Evolutionary conservation across 495 filamentous ascomycete species (phyloP), one percentile per base, ranked within the genome.

Genomic region (Aspergillus mulundensis): DNA sequence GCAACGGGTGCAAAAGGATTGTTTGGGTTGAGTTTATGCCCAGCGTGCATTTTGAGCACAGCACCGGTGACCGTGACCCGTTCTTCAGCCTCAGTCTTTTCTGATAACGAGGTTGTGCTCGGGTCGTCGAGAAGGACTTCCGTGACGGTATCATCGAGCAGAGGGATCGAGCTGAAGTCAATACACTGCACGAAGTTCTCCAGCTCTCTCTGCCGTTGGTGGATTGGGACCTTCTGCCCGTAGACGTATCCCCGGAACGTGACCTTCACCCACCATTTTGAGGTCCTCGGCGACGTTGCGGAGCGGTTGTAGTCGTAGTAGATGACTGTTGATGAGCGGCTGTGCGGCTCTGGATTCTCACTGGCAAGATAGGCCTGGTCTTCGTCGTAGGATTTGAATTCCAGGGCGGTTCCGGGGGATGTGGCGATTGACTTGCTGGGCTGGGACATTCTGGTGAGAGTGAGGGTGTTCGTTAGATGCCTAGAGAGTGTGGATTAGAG

Each of bases 61-160:
- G n/a, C n/a, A n/a, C n/a, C n/a, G n/a, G n/a, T n/a, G n/a, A n/a
- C n/a, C n/a, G n/a, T n/a, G n/a, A n/a, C n/a, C n/a, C n/a, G n/a
- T n/a, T n/a, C n/a, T n/a, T n/a, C n/a, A n/a, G n/a, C n/a, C n/a
- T n/a, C n/a, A n/a, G n/a, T n/a, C n/a, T n/a, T n/a, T n/a, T n/a
- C n/a, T n/a, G n/a, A n/a, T n/a, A n/a, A n/a, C n/a, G n/a, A n/a
- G n/a, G n/a, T n/a, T n/a, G n/a, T n/a, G n/a, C n/a, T n/a, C n/a
- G n/a, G 14, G 15, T 54, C 62, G 28, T 25, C 54, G 19, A 65
- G 41, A 18, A 63, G 56, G 14, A 63, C 3, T 40, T 67, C 60
- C 34, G 62, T 63, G 15, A 67, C 54, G 34, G 62, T 67, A 18
- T 67, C 46, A 40, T 57, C 41, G 40, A 66, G 51, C 38, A 61